Conservation (phyloP, 805 yeast genomes). For the Wickerhamiella sorbophila region DNA sequence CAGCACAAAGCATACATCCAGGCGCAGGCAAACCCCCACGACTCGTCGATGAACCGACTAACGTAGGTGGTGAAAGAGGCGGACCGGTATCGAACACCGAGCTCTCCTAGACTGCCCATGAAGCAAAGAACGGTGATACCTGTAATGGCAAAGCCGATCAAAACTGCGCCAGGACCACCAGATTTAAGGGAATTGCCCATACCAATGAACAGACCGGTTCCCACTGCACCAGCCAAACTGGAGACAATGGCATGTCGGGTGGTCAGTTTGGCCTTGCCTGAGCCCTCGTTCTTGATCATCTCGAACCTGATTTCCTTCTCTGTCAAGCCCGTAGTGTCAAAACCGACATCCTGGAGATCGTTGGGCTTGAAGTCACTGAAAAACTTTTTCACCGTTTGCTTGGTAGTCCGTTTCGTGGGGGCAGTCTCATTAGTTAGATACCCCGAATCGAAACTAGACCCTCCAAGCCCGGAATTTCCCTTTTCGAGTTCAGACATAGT, state of each 20-base stretch:
- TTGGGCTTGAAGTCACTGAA: not conserved
- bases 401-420: not conserved
- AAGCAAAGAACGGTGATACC: slow-evolving; percentile 49
- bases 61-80: slow-evolving; percentile 21
- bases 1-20: slow-evolving; percentile 51
- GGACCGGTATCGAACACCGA: slow-evolving; percentile 46
- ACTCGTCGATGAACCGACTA: slow-evolving; percentile 44
- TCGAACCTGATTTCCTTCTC: not conserved
- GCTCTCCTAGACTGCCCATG: slow-evolving; percentile 49
- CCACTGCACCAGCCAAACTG: slow-evolving; percentile 27
- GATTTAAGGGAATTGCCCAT: slow-evolving; percentile 38
- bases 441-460: not conserved
- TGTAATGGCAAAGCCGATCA: slow-evolving; percentile 45
- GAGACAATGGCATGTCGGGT: slow-evolving; percentile 1
- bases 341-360: not conserved
- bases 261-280: not conserved
- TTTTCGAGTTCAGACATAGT: not conserved
- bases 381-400: not conserved
- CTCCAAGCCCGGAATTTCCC: not conserved
- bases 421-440: not conserved
- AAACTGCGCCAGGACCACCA: slow-evolving; percentile 52
- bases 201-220: slow-evolving; percentile 61
- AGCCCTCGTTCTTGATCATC: not conserved
- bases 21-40: slow-evolving; percentile 53
- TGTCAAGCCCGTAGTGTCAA: not conserved